Evolutionary conservation across 768 basidiomycete genomes (phyloP), one percentile per base, ranked within the genome.

Genomic region (Suillus decipiens): DNA sequence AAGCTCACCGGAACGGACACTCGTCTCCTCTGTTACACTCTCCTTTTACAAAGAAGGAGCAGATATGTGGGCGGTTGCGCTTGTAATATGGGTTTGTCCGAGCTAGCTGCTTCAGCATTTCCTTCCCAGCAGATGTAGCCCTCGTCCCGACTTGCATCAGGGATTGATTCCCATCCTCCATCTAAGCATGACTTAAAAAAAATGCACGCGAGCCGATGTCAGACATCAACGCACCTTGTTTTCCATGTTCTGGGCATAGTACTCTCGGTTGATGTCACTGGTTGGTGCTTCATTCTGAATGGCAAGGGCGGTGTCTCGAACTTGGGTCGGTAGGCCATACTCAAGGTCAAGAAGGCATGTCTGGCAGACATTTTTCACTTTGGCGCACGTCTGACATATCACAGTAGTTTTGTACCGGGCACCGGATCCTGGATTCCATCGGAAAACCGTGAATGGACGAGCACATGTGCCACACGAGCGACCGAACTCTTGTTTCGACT

Each of bases 401-500:
- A 97, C 95, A 12, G 97, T 99, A 63, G 94, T 92, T 82, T 99
- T 99, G 86, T 86, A 98, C 34, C 96, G 89, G 74, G 89, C 90
- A 47, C 95, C 96, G 3, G 88, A 80, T 51, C 97, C 97, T 2
- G 97, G 96, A 72, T 98, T 96, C 97, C 97, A 99, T 45, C 95
- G 90, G 79, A 99, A 99, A 69, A 98, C 91, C 55, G 93, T 96
- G 78, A 96, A 96, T 2, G 94, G 97, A 28, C 97, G 86, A 3
- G 95, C 95, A 73, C 97, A 99, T 60, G 96, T 96, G 67, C 98
- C 98, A 77, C 97, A 99, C 60, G 95, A 95, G 33, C 91, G 85
- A 5, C 95, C 97, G 66, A 92, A 96, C 72, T 95, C 92, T 84
- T 99, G 97, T 78, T 98, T 99, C 7, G 93, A 94, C 96, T 98